Percentiles rank a stretch among this genome's conserved stretches.
Conservation (phyloP, 371 early-diverging fungal genomes). For the Mucor plumbeus region DNA sequence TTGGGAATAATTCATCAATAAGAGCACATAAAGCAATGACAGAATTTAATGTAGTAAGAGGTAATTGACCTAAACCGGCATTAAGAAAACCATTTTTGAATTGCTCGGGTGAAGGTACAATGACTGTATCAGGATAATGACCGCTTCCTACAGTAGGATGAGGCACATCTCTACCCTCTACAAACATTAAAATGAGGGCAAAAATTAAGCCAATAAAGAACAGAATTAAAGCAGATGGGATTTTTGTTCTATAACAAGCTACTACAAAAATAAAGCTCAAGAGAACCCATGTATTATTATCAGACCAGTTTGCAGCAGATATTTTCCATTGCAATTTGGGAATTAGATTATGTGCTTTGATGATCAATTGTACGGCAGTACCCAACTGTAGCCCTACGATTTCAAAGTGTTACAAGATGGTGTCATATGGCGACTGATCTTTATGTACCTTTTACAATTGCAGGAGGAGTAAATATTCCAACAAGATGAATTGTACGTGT, state of each 20-base stretch:
- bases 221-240: slow-evolving; percentile 77
- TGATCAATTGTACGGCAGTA: slow-evolving; percentile 77
- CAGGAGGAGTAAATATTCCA: slow-evolving; percentile 72
- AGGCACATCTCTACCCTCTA: slow-evolving; percentile 21
- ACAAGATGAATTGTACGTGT: slow-evolving; percentile 78
- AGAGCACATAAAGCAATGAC: slow-evolving; percentile 82
- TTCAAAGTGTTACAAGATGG: slow-evolving; percentile 13
- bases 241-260: slow-evolving; percentile 67
- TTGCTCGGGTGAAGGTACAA: slow-evolving; percentile 68
- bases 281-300: slow-evolving; percentile 79
- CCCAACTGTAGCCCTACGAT: slow-evolving; percentile 78
- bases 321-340: slow-evolving; percentile 38
- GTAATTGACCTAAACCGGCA: slow-evolving; percentile 90
- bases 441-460: slow-evolving; percentile 76
- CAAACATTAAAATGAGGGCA: slow-evolving; percentile 64
- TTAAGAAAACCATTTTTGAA: slow-evolving; percentile 75
- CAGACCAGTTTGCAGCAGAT: slow-evolving; percentile 61
- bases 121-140: slow-evolving; percentile 61
- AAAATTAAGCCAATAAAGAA: slow-evolving; percentile 77
- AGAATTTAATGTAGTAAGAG: slow-evolving; percentile 86
- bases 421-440: not conserved
- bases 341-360: slow-evolving; percentile 73
- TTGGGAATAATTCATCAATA: slow-evolving; percentile 84
- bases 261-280: slow-evolving; percentile 73
- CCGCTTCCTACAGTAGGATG: slow-evolving; percentile 57